phyloP scores from a whole-genome alignment of 257 asterid genomes.

The Solanum megistacrolobum region DNA sequence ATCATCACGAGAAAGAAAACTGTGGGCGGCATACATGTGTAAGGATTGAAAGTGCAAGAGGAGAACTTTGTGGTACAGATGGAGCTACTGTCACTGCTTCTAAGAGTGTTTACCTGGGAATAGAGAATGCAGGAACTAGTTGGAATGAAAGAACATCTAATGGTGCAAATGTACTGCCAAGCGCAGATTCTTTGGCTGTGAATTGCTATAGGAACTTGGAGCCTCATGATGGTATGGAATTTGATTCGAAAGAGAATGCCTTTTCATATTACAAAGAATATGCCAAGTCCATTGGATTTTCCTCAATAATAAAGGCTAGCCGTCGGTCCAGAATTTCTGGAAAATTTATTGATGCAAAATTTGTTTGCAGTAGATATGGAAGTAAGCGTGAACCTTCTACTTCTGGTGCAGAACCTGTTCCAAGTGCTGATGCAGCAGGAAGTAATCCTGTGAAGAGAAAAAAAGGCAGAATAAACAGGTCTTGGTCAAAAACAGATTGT shows the following conservation, averaged over 20 bases:
- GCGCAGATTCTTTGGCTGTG: conserved; percentile 6
- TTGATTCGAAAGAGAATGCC: conserved; percentile 50
- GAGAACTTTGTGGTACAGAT: conserved; percentile 5
- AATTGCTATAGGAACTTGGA: conserved; percentile 10
- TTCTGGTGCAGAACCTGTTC: conserved; percentile 13
- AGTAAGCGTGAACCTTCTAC: conserved; percentile 15
- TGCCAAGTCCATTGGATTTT: conserved; percentile 33
- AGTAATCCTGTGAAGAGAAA: conserved; percentile 24
- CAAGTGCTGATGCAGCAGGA: conserved; percentile 1
- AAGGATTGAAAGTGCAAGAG: background rate
- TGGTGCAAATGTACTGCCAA: background rate
- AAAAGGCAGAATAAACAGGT: conserved; percentile 36
- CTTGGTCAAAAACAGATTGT: conserved; percentile 53
- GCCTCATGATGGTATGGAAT: conserved; percentile 32
- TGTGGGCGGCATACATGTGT: background rate
- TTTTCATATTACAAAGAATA: conserved; percentile 32
- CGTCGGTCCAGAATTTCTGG: conserved; percentile 49
- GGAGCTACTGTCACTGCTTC: conserved; percentile 12
- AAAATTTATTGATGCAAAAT: conserved; percentile 44
- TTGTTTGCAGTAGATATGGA: conserved; percentile 44
- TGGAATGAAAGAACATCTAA: background rate
- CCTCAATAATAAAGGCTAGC: conserved; percentile 44
- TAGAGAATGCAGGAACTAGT: background rate
- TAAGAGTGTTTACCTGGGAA: background rate
- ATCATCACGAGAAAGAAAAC: conserved; percentile 1